Evolutionary conservation across 1,284 basidiomycete genomes (phyloP).

Genomic region (Malassezia nana): DNA sequence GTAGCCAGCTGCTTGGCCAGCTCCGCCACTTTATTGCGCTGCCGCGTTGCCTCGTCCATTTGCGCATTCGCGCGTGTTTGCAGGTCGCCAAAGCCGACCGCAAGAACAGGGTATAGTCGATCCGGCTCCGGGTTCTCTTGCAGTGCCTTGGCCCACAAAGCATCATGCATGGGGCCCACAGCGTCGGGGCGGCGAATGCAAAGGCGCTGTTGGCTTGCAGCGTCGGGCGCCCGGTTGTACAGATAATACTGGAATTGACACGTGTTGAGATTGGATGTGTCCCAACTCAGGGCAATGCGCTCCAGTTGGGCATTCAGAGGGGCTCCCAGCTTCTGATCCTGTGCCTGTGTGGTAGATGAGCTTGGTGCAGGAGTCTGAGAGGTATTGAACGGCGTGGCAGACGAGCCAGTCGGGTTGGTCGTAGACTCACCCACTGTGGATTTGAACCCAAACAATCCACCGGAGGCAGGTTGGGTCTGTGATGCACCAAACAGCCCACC

Average conservation of each 20-base stretch:
- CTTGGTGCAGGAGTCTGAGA: background rate
- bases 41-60: slow-evolving; percentile 27
- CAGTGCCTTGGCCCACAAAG: slow-evolving; percentile 36
- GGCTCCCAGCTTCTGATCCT: slow-evolving; percentile 34
- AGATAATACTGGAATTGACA: slow-evolving; percentile 43
- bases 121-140: slow-evolving; percentile 39
- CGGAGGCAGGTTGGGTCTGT: background rate
- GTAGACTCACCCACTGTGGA: too few relatives aligned
- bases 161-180: slow-evolving; percentile 38
- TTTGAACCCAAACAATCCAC: too few relatives aligned
- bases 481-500: background rate
- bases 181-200: slow-evolving; percentile 35
- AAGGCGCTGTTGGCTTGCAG: slow-evolving; percentile 27
- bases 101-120: slow-evolving; percentile 41
- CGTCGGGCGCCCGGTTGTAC: slow-evolving; percentile 35
- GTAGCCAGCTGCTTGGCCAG: slow-evolving; percentile 22
- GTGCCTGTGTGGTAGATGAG: background rate
- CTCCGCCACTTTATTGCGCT: slow-evolving; percentile 21
- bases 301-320: slow-evolving; percentile 30
- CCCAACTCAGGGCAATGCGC: slow-evolving; percentile 38
- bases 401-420: too few relatives aligned
- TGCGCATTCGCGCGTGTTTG: slow-evolving; percentile 36
- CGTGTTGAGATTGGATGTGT: slow-evolving; percentile 31
- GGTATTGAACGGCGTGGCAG: background rate
- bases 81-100: slow-evolving; percentile 41